phyloP scores from a whole-genome alignment of 2,329 filamentous ascomycete genomes.

The Exophiala oligosperma region DNA sequence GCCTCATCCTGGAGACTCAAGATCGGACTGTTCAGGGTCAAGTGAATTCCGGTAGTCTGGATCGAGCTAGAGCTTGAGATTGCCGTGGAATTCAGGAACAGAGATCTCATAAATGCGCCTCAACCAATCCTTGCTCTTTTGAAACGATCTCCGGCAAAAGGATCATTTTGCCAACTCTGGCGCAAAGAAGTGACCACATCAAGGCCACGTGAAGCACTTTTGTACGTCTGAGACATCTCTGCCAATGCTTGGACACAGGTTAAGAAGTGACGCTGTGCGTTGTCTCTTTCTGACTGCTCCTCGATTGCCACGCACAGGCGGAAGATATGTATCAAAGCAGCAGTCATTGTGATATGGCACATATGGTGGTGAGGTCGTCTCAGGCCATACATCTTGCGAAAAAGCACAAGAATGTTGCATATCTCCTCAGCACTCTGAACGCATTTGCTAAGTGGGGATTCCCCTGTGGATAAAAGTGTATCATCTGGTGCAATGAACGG shows the following conservation, averaged over 20 bases:
- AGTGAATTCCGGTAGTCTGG: too few relatives aligned
- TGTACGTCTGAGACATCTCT: slow-evolving; percentile 25
- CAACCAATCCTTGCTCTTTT: slow-evolving; percentile 8
- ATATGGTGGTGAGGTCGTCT: slow-evolving; percentile 12
- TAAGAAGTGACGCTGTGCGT: slow-evolving; percentile 43
- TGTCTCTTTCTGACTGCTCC: slow-evolving; percentile 29
- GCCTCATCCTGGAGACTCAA: too few relatives aligned
- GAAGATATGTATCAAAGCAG: slow-evolving; percentile 15
- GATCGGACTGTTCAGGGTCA: too few relatives aligned
- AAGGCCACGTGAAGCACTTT: slow-evolving; percentile 19
- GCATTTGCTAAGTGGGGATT: slow-evolving; percentile 7
- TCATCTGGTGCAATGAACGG: slow-evolving; percentile 34
- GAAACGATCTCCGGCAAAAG: slow-evolving; percentile 8
- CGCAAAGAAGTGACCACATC: slow-evolving; percentile 20
- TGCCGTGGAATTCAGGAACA: not conserved
- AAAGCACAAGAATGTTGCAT: slow-evolving; percentile 4
- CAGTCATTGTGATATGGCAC: slow-evolving; percentile 14
- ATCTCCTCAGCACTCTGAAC: slow-evolving; percentile 4
- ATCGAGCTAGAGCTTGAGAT: not conserved
- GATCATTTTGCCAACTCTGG: slow-evolving; percentile 12
- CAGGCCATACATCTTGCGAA: slow-evolving; percentile 7
- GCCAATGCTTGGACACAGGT: slow-evolving; percentile 21
- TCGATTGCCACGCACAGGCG: slow-evolving; percentile 7
- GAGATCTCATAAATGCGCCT: not conserved
- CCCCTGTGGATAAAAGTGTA: not conserved